These are phyloP conservation scores for Umbelopsis ramanniana DNA, from an alignment of 192 early-diverging fungal species.

Conservation along the genomic window DNA sequence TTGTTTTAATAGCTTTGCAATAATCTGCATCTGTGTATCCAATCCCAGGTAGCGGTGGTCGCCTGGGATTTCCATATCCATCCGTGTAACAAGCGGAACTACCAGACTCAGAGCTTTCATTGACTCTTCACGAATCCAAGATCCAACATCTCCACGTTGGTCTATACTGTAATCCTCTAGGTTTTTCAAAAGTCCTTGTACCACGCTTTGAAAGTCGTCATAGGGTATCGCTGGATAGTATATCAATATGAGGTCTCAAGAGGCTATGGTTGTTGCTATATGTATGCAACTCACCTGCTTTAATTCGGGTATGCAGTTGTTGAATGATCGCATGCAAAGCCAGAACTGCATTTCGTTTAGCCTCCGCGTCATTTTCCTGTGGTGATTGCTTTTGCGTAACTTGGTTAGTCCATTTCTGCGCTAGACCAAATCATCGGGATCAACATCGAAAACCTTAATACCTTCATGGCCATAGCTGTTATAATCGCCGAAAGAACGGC, in stretches of 20 bases:
- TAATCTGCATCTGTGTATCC: conserved; percentile 42
- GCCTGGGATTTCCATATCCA: conserved; percentile 28
- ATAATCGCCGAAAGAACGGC: conserved; percentile 25
- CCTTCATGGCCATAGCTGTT: conserved; percentile 27
- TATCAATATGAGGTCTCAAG: conserved; percentile 31
- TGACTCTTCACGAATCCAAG: conserved; percentile 82
- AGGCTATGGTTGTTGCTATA: background rate
- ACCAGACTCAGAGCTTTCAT: conserved; percentile 61
- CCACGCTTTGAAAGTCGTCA: conserved; percentile 46
- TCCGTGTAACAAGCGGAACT: conserved; percentile 44
- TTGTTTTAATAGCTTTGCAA: conserved; percentile 67
- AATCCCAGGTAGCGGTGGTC: conserved; percentile 41
- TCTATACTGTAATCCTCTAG: conserved; percentile 88
- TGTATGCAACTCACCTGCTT: conserved; percentile 32
- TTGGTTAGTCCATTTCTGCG: background rate
- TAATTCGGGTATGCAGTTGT: conserved; percentile 41
- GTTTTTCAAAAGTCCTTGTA: conserved; percentile 62
- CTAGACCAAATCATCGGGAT: background rate
- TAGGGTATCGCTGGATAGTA: conserved; percentile 34
- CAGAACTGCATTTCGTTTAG: conserved; percentile 66
- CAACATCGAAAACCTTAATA: background rate
- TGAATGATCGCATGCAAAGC: conserved; percentile 56
- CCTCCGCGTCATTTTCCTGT: conserved; percentile 64
- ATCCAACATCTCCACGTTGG: conserved; percentile 94
- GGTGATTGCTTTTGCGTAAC: conserved; percentile 24